These are phyloP conservation scores for Colletotrichum eremochloae DNA, from an alignment of 2,329 filamentous ascomycete species.

Conservation along the genomic window DNA sequence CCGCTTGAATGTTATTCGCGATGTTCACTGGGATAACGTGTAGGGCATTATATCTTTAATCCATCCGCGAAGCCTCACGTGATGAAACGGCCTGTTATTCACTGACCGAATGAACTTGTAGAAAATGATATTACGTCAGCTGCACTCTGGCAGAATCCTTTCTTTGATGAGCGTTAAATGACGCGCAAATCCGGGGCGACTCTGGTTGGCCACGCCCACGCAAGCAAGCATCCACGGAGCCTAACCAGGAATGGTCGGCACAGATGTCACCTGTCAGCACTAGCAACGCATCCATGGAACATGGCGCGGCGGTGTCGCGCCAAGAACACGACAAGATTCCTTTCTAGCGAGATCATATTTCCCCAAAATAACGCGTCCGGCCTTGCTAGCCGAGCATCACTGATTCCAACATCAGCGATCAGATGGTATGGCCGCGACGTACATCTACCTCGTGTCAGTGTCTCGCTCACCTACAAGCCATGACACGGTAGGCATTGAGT, in stretches of 20 bases:
- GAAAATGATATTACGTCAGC: not conserved
- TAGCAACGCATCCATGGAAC: slow-evolving; percentile 21
- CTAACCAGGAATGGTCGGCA: not conserved
- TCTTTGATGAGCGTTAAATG: not conserved
- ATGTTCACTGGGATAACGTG: not conserved
- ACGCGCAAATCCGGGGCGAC: not conserved
- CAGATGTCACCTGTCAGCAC: slow-evolving; percentile 18
- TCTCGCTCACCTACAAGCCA: not conserved
- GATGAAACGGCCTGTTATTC: not conserved
- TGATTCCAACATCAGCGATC: not conserved
- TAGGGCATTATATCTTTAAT: no score
- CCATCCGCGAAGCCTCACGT: not conserved
- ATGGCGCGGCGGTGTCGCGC: slow-evolving; percentile 4
- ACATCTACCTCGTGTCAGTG: no score
- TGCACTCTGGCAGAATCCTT: no score
- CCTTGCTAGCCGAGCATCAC: no score
- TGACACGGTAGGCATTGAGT: no score
- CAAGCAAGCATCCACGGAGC: not conserved
- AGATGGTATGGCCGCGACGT: not conserved
- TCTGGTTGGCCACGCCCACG: not conserved
- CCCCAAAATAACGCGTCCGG: no score
- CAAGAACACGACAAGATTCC: not conserved
- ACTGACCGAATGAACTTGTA: not conserved
- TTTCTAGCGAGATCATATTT: not conserved
- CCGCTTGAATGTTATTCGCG: not conserved